A percentile compares a stretch with the other conserved stretches of the same genome.
phyloP scores from a whole-genome alignment of 176 grass and related monocot species.

The Oropetium thomaeum region DNA sequence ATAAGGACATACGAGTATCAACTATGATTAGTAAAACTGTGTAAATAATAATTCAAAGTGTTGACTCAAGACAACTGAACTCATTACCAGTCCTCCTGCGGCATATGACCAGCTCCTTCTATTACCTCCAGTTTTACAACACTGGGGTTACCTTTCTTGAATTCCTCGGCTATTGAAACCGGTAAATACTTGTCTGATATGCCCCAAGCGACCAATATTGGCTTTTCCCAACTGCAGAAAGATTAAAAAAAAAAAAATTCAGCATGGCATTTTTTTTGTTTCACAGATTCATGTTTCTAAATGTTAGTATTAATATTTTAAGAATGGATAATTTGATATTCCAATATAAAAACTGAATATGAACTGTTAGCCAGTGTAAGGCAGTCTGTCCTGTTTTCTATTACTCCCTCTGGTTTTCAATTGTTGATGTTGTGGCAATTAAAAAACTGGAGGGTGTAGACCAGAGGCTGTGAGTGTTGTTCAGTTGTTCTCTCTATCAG shows the following conservation, averaged over 20 bases:
- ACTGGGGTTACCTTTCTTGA: slow-evolving; percentile 62
- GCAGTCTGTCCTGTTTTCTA: neutral
- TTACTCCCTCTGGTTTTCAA: too few relatives aligned
- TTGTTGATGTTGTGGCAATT: too few relatives aligned
- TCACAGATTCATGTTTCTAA: neutral
- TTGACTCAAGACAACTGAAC: neutral
- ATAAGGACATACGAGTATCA: neutral
- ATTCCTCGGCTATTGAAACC: slow-evolving; percentile 73
- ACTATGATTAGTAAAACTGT: neutral
- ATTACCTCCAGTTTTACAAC: slow-evolving; percentile 63
- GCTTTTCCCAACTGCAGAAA: slow-evolving; percentile 75
- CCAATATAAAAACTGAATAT: neutral
- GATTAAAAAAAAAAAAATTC: neutral
- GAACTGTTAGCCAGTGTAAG: neutral
- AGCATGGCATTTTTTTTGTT: neutral
- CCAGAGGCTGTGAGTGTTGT: too few relatives aligned
- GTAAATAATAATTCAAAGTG: neutral
- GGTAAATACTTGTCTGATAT: slow-evolving; percentile 82
- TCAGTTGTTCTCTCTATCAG: too few relatives aligned
- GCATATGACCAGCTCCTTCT: slow-evolving; percentile 96
- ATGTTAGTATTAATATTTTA: neutral
- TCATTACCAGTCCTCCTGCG: slow-evolving; percentile 87
- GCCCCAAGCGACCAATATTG: slow-evolving; percentile 81
- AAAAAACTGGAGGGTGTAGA: neutral
- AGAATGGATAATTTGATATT: slow-evolving; percentile 21